These are phyloP conservation scores for Zea mays DNA, from an alignment of 176 grass and related monocot genomes.

Conservation along the genomic window DNA sequence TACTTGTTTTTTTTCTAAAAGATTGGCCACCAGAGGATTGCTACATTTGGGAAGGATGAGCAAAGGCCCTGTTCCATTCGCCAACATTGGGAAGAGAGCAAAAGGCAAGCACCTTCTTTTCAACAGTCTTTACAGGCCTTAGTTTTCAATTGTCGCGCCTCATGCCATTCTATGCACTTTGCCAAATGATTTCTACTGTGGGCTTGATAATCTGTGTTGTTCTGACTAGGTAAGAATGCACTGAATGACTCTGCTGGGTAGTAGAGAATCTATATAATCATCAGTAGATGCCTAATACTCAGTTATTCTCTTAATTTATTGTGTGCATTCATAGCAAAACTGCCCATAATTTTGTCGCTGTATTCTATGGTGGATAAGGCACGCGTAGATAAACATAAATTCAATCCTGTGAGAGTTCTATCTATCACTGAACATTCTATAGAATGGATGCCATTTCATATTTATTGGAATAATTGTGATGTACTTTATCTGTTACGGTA, in stretches of 20 bases:
- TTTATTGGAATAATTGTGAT: neutral
- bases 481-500: neutral
- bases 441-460: neutral
- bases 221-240: neutral
- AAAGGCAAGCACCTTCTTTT: conserved; percentile 47
- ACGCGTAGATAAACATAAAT: neutral
- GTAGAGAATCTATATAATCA: neutral
- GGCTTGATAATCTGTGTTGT: neutral
- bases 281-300: neutral
- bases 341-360: neutral
- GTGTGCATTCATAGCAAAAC: neutral
- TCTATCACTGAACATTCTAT: neutral
- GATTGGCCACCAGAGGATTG: neutral
- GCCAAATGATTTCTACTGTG: neutral
- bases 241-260: neutral
- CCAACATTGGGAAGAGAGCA: conserved; percentile 63
- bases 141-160: neutral
- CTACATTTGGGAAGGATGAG: conserved; percentile 54
- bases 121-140: neutral
- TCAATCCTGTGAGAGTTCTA: neutral
- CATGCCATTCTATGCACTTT: neutral
- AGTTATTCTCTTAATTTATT: neutral
- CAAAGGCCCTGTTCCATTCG: conserved; percentile 62
- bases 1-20: neutral
- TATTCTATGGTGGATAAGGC: neutral